Conservation (phyloP, 345 rosid genomes). For the Trapa incisa region DNA sequence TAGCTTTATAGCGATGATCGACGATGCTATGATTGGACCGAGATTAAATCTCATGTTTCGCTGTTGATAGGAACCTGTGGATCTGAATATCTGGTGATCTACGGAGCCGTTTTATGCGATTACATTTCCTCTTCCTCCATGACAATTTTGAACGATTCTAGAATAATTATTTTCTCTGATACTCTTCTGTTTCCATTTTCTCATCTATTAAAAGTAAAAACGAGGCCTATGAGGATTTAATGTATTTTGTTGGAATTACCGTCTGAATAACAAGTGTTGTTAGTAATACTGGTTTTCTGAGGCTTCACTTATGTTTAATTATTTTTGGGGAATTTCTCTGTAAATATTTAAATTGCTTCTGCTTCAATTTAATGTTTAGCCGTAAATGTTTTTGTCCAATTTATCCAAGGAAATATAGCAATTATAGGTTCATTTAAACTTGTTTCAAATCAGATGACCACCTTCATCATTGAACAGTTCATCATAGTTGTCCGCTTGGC, state of each 20-base stretch:
- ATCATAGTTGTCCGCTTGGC: conserved; percentile 48
- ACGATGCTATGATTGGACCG: conserved; percentile 50
- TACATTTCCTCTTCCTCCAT: conserved; percentile 11
- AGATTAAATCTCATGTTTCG: conserved; percentile 28
- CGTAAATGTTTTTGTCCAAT: too few species aligned
- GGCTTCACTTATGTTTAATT: conserved; percentile 17
- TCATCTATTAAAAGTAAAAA: background rate
- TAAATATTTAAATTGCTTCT: too few species aligned
- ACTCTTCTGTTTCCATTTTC: background rate
- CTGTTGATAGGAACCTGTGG: conserved; percentile 59
- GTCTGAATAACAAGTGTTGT: conserved; percentile 50
- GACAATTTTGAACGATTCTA: background rate
- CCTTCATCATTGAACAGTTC: conserved; percentile 79
- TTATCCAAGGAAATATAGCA: too few species aligned
- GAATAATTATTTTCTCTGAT: background rate
- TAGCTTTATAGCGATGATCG: conserved; percentile 37
- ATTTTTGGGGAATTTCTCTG: too few species aligned
- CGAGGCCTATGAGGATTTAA: conserved; percentile 34
- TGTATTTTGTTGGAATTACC: conserved; percentile 64
- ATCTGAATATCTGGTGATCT: conserved; percentile 15
- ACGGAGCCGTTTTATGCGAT: conserved; percentile 59
- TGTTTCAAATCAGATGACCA: conserved; percentile 46
- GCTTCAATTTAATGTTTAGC: too few species aligned
- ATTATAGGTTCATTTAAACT: too few species aligned
- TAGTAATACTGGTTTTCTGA: conserved; percentile 35